These are phyloP conservation scores for Trametes versicolor DNA, from an alignment of 1,284 basidiomycete genomes.

Conservation along the genomic window DNA sequence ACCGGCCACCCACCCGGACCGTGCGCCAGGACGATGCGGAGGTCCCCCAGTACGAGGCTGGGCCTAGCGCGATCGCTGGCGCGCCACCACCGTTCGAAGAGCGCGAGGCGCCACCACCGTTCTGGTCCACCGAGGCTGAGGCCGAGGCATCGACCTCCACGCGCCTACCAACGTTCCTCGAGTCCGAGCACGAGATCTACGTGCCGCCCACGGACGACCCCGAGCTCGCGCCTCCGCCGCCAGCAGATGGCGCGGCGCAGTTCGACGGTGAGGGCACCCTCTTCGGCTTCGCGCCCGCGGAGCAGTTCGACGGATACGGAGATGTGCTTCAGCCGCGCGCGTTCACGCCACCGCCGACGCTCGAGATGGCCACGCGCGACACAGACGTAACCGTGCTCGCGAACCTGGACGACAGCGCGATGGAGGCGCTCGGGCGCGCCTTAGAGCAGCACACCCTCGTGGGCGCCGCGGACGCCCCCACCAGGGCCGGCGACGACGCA, in stretches of 20 bases:
- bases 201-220: slow-evolving; percentile 59
- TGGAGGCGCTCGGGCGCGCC: slow-evolving; percentile 67
- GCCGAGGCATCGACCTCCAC: slow-evolving; percentile 68
- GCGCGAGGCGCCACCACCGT: slow-evolving; percentile 81
- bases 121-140: slow-evolving; percentile 64
- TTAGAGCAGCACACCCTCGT: slow-evolving; percentile 54
- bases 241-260: slow-evolving; percentile 41
- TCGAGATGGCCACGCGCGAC: slow-evolving; percentile 76
- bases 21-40: slow-evolving; percentile 74
- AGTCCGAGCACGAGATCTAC: slow-evolving; percentile 78
- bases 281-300: slow-evolving; percentile 73
- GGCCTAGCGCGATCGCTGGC: slow-evolving; percentile 70
- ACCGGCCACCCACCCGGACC: slow-evolving; percentile 76
- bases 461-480: slow-evolving; percentile 12
- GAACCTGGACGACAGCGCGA: slow-evolving; percentile 61
- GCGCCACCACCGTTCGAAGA: slow-evolving; percentile 87
- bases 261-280: slow-evolving; percentile 76
- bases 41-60: slow-evolving; percentile 74
- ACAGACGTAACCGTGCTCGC: slow-evolving; percentile 72
- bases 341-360: slow-evolving; percentile 71
- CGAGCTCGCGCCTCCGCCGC: slow-evolving; percentile 44
- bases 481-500: slow-evolving; percentile 33
- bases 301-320: slow-evolving; percentile 82
- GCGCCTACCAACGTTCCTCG: slow-evolving; percentile 71
- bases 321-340: slow-evolving; percentile 62